A percentile compares a stretch with the other conserved stretches of the same genome.
Evolutionary conservation across 2,329 filamentous ascomycete genomes (phyloP).

Genomic region (Helotiales sp.): DNA sequence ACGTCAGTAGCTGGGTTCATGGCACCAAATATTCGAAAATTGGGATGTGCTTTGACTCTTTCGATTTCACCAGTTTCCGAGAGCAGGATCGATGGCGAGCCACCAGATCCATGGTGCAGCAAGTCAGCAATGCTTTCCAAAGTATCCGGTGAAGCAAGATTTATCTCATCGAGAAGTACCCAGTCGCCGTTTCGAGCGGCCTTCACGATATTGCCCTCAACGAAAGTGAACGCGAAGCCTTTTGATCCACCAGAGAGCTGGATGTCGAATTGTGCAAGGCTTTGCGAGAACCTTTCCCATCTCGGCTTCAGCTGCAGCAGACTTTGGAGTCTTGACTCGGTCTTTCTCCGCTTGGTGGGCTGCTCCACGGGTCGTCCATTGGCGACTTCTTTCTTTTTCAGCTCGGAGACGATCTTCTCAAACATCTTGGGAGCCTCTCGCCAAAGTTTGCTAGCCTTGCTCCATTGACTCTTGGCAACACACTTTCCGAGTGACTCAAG

Average conservation of each 20-base stretch:
- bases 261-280: conserved; percentile 77
- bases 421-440: conserved; percentile 89
- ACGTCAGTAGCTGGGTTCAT: conserved; percentile 99
- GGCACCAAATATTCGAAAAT: conserved; percentile 95
- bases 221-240: conserved; percentile 89
- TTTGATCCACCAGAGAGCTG: conserved; percentile 76
- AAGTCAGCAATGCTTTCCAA: conserved; percentile 92
- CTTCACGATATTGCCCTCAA: conserved; percentile 95
- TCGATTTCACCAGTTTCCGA: conserved; percentile 95
- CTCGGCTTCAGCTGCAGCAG: conserved; percentile 62
- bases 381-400: conserved; percentile 52
- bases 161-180: conserved; percentile 97
- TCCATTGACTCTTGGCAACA: conserved; percentile 84
- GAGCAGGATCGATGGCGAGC: conserved; percentile 80
- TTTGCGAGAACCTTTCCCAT: conserved; percentile 81
- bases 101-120: conserved; percentile 72
- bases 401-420: conserved; percentile 65
- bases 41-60: conserved; percentile 83
- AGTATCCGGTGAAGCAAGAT: conserved; percentile 91
- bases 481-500: conserved; percentile 80
- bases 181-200: conserved; percentile 96
- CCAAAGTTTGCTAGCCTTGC: conserved; percentile 84
- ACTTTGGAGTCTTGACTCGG: conserved; percentile 68
- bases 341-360: conserved; percentile 71
- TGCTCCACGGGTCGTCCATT: conserved; percentile 56